Evolutionary conservation across 371 early-diverging fungal genomes (phyloP), one percentile per base, ranked within the genome.

Genomic region (Synchytrium microbalum): DNA sequence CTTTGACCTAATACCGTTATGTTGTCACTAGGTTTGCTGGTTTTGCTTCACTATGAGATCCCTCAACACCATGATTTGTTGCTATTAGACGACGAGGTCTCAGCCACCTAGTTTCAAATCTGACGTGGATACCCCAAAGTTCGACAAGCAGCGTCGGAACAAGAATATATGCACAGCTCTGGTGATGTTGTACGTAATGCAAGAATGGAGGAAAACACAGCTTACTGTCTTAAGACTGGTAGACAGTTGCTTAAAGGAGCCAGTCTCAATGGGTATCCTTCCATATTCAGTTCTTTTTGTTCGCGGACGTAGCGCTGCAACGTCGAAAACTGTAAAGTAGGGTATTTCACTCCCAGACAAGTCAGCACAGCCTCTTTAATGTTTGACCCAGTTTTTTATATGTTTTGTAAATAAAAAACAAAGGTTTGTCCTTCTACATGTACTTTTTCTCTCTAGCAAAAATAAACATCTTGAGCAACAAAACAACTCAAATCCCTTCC

Each of bases 61-160:
- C n/a, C n/a, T n/a, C n/a, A n/a, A n/a, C n/a, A n/a, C n/a, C n/a
- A n/a, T n/a, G n/a, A n/a, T n/a, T n/a, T n/a, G n/a, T 53, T 69
- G 75, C 1, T 27, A 69, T 1, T 55, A 65, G 23, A 54, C 71
- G 32, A 46, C 68, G 26, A 54, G 57, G 16, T 30, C 29, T 8
- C 61, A 63, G 61, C 13, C n/a, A 72, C 54, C 59, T 74, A 32
- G 64, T 78, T 2, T 23, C 54, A 29, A 78, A 76, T 59, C 65
- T 78, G 2, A 67, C 61, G 3, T 78, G 77, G 78, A 46, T 79
- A 61, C 46, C 79, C 79, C 25, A 75, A 68, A 61, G 71, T 78
- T 26, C 76, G 79, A 13, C 61, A 74, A 5, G 60, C 65, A 1
- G 54, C 69, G 2, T 63, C 76, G 14, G 79, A 79, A 59, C 28